Evolutionary conservation across 2,329 filamentous ascomycete genomes (phyloP).

Genomic region (Fusarium secorum): DNA sequence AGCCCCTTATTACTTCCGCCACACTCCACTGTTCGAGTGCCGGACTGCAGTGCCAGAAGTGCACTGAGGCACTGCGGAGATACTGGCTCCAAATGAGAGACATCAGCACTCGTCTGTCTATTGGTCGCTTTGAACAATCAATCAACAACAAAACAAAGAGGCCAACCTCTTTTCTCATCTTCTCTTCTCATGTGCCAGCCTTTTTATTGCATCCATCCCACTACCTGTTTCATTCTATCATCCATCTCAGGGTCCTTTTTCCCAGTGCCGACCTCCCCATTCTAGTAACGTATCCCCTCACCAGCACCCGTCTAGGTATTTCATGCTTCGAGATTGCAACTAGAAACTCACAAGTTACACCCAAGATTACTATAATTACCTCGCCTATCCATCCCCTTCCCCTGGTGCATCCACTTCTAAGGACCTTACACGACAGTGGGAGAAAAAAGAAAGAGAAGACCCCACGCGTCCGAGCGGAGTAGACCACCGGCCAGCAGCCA

Average conservation of each 20-base stretch:
- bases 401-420: background rate
- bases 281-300: background rate
- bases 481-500: slow-evolving; percentile 31
- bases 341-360: background rate
- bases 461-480: slow-evolving; percentile 41
- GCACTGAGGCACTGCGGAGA: background rate
- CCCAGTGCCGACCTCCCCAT: background rate
- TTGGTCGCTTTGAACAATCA: slow-evolving; percentile 24
- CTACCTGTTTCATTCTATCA: slow-evolving; percentile 25
- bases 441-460: slow-evolving; percentile 23
- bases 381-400: slow-evolving; percentile 5
- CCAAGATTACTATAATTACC: slow-evolving; percentile 6
- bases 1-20: slow-evolving; percentile 25
- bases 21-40: slow-evolving; percentile 8
- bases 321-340: slow-evolving; percentile 3
- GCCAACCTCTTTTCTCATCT: slow-evolving; percentile 16
- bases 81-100: slow-evolving; percentile 11
- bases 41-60: background rate
- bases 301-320: background rate
- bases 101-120: background rate
- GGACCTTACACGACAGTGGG: background rate
- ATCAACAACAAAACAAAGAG: slow-evolving; percentile 36
- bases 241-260: slow-evolving; percentile 16
- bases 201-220: background rate
- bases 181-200: slow-evolving; percentile 12